phyloP scores from a whole-genome alignment of 2,329 filamentous ascomycete genomes.

The Colletotrichum tamarilloi region DNA sequence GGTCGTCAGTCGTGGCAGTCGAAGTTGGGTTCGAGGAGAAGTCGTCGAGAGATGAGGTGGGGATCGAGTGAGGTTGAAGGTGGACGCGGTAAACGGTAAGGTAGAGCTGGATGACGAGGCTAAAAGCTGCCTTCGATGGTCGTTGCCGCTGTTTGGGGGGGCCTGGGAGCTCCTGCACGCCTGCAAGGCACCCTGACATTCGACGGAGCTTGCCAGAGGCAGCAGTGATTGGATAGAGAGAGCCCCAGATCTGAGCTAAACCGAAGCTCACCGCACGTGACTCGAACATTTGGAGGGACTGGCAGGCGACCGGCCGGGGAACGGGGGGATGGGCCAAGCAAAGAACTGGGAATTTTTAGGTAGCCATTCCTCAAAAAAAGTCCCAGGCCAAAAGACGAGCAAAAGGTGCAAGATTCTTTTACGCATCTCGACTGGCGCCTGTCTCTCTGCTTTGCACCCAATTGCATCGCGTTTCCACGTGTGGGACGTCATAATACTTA shows the following conservation, averaged over 20 bases:
- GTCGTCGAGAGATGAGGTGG: slow-evolving; percentile 40
- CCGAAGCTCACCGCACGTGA: slow-evolving; percentile 26
- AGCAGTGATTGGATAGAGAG: slow-evolving; percentile 15
- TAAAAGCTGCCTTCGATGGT: slow-evolving; percentile 59
- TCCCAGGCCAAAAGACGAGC: slow-evolving; percentile 6
- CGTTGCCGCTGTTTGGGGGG: slow-evolving; percentile 30
- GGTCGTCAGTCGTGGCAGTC: slow-evolving; percentile 19
- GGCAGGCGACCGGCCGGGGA: slow-evolving; percentile 2
- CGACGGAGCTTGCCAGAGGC: neutral
- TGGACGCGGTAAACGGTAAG: slow-evolving; percentile 32
- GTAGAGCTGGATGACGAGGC: slow-evolving; percentile 65
- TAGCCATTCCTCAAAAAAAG: slow-evolving; percentile 17
- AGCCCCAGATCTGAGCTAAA: slow-evolving; percentile 15
- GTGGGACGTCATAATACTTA: neutral
- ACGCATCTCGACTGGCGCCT: neutral
- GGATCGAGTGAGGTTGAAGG: slow-evolving; percentile 38
- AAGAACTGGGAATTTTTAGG: slow-evolving; percentile 26
- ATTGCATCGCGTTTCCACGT: slow-evolving; percentile 20
- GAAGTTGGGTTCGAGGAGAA: neutral
- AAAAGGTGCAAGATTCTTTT: slow-evolving; percentile 12
- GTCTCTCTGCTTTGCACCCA: slow-evolving; percentile 5
- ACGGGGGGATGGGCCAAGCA: slow-evolving; percentile 10
- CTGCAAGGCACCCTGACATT: slow-evolving; percentile 30
- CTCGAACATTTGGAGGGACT: neutral
- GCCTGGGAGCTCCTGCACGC: slow-evolving; percentile 27